Percentiles rank a stretch among this genome's conserved stretches.
Evolutionary conservation across 2,329 filamentous ascomycete species (phyloP).

Genomic region (Microsporum audouinii): DNA sequence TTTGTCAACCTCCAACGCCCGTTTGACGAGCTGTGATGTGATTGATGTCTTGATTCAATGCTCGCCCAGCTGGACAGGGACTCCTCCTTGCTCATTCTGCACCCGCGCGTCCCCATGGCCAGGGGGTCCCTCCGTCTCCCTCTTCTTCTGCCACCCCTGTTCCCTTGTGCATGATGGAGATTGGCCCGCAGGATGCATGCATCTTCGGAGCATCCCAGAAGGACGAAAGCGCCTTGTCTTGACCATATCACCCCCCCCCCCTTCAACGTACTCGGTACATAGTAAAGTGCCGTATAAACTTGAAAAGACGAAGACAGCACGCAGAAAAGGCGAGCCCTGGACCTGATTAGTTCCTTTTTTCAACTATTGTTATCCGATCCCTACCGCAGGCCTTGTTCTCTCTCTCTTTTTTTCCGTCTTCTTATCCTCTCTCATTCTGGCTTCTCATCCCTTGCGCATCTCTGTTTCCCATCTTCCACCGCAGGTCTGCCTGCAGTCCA

Average conservation of each 20-base stretch:
- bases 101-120: not conserved
- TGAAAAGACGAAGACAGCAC: not conserved
- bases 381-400: not conserved
- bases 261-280: not conserved
- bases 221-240: conserved; percentile 4
- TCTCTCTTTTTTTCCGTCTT: not conserved
- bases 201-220: not conserved
- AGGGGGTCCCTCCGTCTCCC: not conserved
- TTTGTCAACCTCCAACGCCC: not conserved
- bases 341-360: not conserved
- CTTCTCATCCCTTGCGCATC: not conserved
- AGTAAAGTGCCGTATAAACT: not conserved
- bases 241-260: not conserved
- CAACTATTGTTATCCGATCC: not conserved
- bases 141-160: not conserved
- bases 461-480: not conserved
- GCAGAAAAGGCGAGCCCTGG: not conserved
- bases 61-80: not conserved
- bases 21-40: not conserved
- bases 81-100: not conserved
- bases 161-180: not conserved
- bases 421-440: not conserved
- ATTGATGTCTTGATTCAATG: not conserved
- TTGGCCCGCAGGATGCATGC: not conserved
- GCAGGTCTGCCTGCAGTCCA: not conserved